Conservation (phyloP, 2,329 filamentous ascomycete genomes). For the Magnaporthiopsis poae region DNA sequence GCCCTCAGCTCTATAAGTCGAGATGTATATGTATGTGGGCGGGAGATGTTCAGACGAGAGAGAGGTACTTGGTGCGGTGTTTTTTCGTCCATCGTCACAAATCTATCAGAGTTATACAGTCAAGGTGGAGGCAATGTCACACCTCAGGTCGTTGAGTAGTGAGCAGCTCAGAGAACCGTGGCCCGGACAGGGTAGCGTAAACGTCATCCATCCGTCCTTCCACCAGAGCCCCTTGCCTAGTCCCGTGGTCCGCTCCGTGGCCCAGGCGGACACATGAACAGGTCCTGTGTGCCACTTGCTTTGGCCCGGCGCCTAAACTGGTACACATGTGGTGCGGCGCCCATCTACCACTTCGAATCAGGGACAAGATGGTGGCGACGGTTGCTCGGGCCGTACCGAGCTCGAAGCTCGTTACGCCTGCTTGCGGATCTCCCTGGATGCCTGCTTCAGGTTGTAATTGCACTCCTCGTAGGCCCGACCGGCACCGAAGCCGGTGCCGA, state of each 20-base stretch:
- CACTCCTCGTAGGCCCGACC: slow-evolving; percentile 97
- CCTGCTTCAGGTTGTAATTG: slow-evolving; percentile 66
- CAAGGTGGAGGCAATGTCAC: background rate
- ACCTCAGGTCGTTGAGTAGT: background rate
- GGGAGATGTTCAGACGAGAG: no score
- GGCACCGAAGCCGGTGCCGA: slow-evolving; percentile 88
- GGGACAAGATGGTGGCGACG: no score
- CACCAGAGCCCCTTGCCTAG: background rate
- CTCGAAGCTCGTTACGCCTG: slow-evolving; percentile 26
- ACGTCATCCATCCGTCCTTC: background rate
- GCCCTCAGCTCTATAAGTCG: background rate
- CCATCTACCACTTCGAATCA: background rate
- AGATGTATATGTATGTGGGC: background rate
- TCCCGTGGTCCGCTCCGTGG: background rate
- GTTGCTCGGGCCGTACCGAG: background rate
- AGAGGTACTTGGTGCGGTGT: background rate
- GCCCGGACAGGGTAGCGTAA: background rate
- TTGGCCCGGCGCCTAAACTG: background rate
- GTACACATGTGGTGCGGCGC: background rate
- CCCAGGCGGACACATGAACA: background rate
- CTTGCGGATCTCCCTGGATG: slow-evolving; percentile 48
- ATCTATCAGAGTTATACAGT: background rate
- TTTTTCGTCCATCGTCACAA: slow-evolving; percentile 4
- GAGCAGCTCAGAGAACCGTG: background rate
- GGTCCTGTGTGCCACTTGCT: background rate